Evolutionary conservation across 2,329 filamentous ascomycete genomes (phyloP).

Genomic region (Sodiomyces alkalinus): DNA sequence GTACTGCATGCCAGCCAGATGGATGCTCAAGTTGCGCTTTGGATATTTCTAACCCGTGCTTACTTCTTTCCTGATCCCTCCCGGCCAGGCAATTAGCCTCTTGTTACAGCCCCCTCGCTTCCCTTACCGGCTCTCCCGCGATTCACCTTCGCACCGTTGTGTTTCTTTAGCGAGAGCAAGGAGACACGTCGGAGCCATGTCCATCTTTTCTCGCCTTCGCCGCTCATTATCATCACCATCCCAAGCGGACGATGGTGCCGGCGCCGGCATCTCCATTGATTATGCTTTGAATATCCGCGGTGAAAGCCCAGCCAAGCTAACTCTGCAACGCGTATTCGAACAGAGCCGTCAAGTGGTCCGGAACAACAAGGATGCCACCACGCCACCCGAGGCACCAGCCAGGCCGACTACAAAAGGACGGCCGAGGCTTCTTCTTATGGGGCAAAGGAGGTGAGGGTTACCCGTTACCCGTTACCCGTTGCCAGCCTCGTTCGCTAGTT

Average conservation of each 20-base stretch:
- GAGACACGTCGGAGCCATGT: too few relatives aligned
- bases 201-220: too few relatives aligned
- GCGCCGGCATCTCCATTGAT: conserved; percentile 10
- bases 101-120: too few relatives aligned
- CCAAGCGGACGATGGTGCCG: conserved; percentile 7
- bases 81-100: too few relatives aligned
- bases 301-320: conserved; percentile 45
- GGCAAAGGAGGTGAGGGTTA: conserved; percentile 65
- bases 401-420: conserved; percentile 46
- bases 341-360: conserved; percentile 41
- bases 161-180: too few relatives aligned
- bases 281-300: conserved; percentile 18
- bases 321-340: conserved; percentile 45
- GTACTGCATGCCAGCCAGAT: too few relatives aligned
- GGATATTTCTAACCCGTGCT: too few relatives aligned
- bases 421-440: conserved; percentile 84
- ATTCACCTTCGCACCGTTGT: too few relatives aligned
- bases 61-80: too few relatives aligned
- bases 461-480: neutral
- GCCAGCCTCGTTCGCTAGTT: neutral
- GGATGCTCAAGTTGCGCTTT: too few relatives aligned
- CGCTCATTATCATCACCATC: conserved; percentile 5
- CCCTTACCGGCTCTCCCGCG: too few relatives aligned
- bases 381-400: conserved; percentile 26
- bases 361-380: conserved; percentile 30